Conservation (phyloP, 2,329 filamentous ascomycete species). For the Aspergillus spinulosporus region DNA sequence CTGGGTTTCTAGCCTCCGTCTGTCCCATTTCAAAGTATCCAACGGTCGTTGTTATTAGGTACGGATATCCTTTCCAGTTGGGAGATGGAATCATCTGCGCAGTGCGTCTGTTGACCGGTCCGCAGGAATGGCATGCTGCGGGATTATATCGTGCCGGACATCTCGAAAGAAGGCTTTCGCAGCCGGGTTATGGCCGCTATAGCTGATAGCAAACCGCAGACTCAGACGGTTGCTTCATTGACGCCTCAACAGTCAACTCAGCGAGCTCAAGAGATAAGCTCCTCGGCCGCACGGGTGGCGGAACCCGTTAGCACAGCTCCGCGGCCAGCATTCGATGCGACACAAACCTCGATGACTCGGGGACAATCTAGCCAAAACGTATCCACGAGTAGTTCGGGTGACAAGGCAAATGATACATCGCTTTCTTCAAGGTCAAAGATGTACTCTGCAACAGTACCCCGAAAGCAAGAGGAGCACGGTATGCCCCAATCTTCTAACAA, state of each 20-base stretch:
- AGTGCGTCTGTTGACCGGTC: constrained; percentile 19
- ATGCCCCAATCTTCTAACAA: neutral
- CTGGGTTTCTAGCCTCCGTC: constrained; percentile 76
- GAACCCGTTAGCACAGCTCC: constrained; percentile 9
- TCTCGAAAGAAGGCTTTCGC: constrained; percentile 66
- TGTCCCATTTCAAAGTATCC: constrained; percentile 79
- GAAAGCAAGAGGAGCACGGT: constrained; percentile 10
- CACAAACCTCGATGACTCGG: too few relatives aligned
- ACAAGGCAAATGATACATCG: constrained; percentile 6
- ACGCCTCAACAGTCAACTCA: constrained; percentile 2
- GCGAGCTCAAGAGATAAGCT: constrained; percentile 9
- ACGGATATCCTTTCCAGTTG: constrained; percentile 26
- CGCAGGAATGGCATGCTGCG: constrained; percentile 71
- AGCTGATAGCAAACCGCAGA: constrained; percentile 22
- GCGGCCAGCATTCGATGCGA: too few relatives aligned
- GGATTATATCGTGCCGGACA: constrained; percentile 70
- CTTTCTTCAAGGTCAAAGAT: neutral
- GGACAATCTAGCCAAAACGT: neutral
- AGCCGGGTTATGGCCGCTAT: constrained; percentile 53
- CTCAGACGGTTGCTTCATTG: neutral
- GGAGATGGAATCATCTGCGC: neutral
- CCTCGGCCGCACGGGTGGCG: constrained; percentile 10
- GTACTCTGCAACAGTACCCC: constrained; percentile 54
- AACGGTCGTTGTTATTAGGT: constrained; percentile 76
- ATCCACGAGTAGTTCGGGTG: neutral